phyloP scores from a whole-genome alignment of 805 yeast genomes.

The Zygosaccharomyces lentus region DNA sequence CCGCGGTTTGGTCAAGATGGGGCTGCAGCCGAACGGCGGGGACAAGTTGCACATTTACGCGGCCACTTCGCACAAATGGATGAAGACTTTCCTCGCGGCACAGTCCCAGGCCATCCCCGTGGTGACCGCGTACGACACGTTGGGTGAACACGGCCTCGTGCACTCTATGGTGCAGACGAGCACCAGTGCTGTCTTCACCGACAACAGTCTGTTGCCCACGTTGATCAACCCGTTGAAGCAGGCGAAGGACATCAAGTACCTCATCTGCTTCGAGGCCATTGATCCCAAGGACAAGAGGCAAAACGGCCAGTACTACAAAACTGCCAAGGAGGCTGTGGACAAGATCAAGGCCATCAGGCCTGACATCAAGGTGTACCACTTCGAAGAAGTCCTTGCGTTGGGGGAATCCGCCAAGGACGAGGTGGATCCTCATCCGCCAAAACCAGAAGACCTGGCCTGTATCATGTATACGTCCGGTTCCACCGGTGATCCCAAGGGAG shows the following conservation, averaged over 20 bases:
- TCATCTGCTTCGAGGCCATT: slow-evolving; percentile 66
- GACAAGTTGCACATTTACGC: slow-evolving; percentile 82
- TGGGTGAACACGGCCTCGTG: slow-evolving; percentile 83
- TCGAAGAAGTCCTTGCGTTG: slow-evolving; percentile 57
- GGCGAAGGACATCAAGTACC: slow-evolving; percentile 56
- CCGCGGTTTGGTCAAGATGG: slow-evolving; percentile 70
- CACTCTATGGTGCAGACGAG: slow-evolving; percentile 83
- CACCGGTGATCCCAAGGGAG: slow-evolving; percentile 81
- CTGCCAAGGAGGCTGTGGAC: slow-evolving; percentile 55
- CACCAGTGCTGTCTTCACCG: slow-evolving; percentile 76
- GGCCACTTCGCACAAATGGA: slow-evolving; percentile 83
- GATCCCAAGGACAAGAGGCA: slow-evolving; percentile 60
- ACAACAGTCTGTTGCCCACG: slow-evolving; percentile 62
- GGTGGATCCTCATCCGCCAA: slow-evolving; percentile 42
- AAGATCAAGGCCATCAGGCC: slow-evolving; percentile 66
- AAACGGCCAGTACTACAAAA: slow-evolving; percentile 53
- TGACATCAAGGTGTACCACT: slow-evolving; percentile 62
- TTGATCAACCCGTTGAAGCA: slow-evolving; percentile 68
- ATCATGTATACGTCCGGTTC: slow-evolving; percentile 73
- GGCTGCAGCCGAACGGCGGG: slow-evolving; percentile 56
- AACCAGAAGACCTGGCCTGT: slow-evolving; percentile 50
- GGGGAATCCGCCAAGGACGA: slow-evolving; percentile 53
- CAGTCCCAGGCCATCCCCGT: slow-evolving; percentile 75
- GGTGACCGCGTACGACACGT: slow-evolving; percentile 94
- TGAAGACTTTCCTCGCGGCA: slow-evolving; percentile 78